Evolutionary conservation across 2,329 filamentous ascomycete genomes (phyloP), one percentile per base, ranked within the genome.

Genomic region (Cladosporium sp.): DNA sequence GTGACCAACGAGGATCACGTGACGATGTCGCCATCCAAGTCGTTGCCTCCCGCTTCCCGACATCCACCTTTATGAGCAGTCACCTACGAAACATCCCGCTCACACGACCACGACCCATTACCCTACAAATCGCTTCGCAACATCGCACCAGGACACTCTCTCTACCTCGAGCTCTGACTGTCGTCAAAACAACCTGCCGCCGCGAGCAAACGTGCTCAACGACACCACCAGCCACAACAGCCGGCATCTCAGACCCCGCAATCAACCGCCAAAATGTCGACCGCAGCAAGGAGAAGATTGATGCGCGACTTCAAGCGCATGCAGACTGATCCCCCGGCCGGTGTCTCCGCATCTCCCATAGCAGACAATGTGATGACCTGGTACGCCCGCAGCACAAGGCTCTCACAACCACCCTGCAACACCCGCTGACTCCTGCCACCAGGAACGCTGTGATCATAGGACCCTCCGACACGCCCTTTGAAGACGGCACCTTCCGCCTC

Each of bases 291-390:
- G 70, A 88, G 93, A 70, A 89, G 93, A 69, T 79, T 98, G 72
- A 97, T 98, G 93, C 88, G 93, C 71, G 93, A 97, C 78, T 97
- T 97, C 82, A 97, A 97, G 91, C 90, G 93, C 73, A 98, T 98
- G 92, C 93, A 98, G 76, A 97, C 92, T 43, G 93, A 98, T 68
- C 93, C 93, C 70, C 93, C 93, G 9, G 92, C 92, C 48, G 93
- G 93, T 54, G 92, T 98, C 49, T 97, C 92, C 59, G 93, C 93
- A 13, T 97, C 91, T 49, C 93, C 93, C 6, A 87, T 97, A 43
- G 89, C 92, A 56, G 90, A 95, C 68, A 95, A 95, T 76, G 90
- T 95, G 65, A 95, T 95, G 90, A 95, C 89, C 46, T 95, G 89
- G 89, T 95, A 79, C 59, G 42, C 6, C 10, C 14, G 14, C 22